phyloP scores from a whole-genome alignment of 306 rosid species.

The Fagus crenata region DNA sequence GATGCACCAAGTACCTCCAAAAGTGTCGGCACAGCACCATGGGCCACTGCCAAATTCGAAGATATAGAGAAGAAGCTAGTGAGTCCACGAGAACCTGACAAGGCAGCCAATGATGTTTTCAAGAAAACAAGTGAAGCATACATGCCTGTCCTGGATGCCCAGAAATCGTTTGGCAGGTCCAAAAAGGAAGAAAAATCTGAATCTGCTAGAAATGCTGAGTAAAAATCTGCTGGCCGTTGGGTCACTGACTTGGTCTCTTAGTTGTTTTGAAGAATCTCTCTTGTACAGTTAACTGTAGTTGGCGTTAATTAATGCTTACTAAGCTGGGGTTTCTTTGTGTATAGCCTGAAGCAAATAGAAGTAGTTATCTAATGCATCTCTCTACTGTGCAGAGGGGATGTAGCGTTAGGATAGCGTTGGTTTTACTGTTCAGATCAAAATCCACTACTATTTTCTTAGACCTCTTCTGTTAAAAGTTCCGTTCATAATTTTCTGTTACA shows the following conservation, averaged over 20 bases:
- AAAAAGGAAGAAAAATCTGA: conserved; percentile 56
- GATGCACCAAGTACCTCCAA: conserved; percentile 47
- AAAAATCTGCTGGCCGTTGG: conserved; percentile 20
- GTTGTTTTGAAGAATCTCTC: neutral
- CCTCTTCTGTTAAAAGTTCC: neutral
- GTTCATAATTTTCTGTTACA: neutral
- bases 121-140: conserved; percentile 57
- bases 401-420: neutral
- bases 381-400: no score
- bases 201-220: conserved; percentile 41
- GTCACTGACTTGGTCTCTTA: neutral
- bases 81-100: conserved; percentile 64
- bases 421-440: neutral
- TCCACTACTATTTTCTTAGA: neutral
- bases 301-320: conserved; percentile 22
- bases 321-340: conserved; percentile 5
- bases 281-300: conserved; percentile 27
- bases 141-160: conserved; percentile 50
- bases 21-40: conserved; percentile 58
- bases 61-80: conserved; percentile 66
- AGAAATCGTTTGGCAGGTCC: conserved; percentile 56
- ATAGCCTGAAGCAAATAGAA: neutral
- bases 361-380: conserved; percentile 9
- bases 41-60: conserved; percentile 69
- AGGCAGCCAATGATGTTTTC: conserved; percentile 34